These are phyloP conservation scores for Boletus vinaceobasis DNA, from an alignment of 768 basidiomycete genomes.

Conservation along the genomic window DNA sequence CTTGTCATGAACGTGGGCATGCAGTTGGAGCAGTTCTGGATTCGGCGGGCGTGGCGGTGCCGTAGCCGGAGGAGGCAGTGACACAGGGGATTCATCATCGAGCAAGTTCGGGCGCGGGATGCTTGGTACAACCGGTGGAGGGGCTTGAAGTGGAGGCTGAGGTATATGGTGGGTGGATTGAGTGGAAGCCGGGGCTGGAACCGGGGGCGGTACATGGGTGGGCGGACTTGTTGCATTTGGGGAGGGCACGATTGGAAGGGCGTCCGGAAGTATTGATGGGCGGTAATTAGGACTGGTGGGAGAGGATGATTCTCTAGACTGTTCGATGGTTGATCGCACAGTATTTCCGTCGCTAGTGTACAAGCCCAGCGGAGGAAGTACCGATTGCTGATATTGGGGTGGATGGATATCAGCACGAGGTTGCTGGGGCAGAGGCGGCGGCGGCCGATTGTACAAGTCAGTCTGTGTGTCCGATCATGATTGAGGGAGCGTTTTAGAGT, in stretches of 20 bases:
- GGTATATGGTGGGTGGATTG: slow-evolving; percentile 26
- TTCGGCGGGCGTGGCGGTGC: slow-evolving; percentile 84
- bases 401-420: slow-evolving; percentile 21
- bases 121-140: slow-evolving; percentile 12
- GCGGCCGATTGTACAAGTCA: slow-evolving; percentile 33
- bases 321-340: slow-evolving; percentile 17
- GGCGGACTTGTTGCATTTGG: slow-evolving; percentile 30
- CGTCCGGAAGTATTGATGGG: slow-evolving; percentile 25
- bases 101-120: slow-evolving; percentile 52
- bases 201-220: slow-evolving; percentile 14
- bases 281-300: slow-evolving; percentile 29
- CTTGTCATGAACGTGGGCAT: slow-evolving; percentile 72
- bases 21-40: slow-evolving; percentile 81
- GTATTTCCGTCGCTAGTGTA: slow-evolving; percentile 17
- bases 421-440: slow-evolving; percentile 32
- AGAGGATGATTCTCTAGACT: slow-evolving; percentile 18
- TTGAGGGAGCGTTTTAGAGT: slow-evolving; percentile 1
- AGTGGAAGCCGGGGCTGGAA: slow-evolving; percentile 16
- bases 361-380: slow-evolving; percentile 14
- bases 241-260: slow-evolving; percentile 24
- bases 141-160: slow-evolving; percentile 17
- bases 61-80: slow-evolving; percentile 28
- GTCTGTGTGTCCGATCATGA: slow-evolving; percentile 13
- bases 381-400: slow-evolving; percentile 28
- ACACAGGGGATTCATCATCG: slow-evolving; percentile 50